These are phyloP conservation scores for Gossypium bickii DNA, from an alignment of 345 rosid species.

Conservation along the genomic window DNA sequence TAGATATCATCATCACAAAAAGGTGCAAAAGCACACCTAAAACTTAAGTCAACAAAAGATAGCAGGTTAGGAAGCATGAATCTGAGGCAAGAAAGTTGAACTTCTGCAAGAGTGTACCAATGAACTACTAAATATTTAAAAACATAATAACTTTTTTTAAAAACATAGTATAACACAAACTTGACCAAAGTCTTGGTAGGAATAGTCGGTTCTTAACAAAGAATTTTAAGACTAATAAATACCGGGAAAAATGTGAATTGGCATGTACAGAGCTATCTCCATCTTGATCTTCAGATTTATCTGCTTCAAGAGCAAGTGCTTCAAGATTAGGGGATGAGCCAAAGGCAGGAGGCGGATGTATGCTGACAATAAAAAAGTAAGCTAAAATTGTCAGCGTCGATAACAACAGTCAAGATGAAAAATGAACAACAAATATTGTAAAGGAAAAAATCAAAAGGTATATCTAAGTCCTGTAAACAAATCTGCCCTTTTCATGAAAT, in stretches of 20 bases:
- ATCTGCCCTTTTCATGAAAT: neutral
- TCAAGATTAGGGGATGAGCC: slow-evolving; percentile 96
- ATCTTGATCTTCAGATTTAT: slow-evolving; percentile 39
- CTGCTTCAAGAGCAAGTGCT: slow-evolving; percentile 76
- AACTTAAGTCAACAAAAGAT: neutral
- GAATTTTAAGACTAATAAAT: slow-evolving; percentile 16
- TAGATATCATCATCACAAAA: neutral
- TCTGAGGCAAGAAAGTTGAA: neutral
- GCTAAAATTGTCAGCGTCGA: slow-evolving; percentile 15
- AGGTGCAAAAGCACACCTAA: neutral
- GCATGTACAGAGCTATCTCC: slow-evolving; percentile 78
- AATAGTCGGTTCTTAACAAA: neutral
- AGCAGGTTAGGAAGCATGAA: neutral
- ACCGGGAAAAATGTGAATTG: slow-evolving; percentile 69
- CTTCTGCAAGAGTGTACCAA: neutral
- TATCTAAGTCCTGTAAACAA: neutral
- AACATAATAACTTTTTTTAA: neutral
- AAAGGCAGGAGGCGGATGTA: slow-evolving; percentile 97
- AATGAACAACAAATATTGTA: slow-evolving; percentile 4
- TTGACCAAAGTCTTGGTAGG: neutral
- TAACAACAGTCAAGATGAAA: slow-evolving; percentile 1
- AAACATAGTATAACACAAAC: neutral
- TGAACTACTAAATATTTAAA: neutral
- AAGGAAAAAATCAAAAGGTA: neutral
- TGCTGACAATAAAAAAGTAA: slow-evolving; percentile 48